phyloP scores from a whole-genome alignment of 1,139 yeast species.

The Suhomyces anneliseae region DNA sequence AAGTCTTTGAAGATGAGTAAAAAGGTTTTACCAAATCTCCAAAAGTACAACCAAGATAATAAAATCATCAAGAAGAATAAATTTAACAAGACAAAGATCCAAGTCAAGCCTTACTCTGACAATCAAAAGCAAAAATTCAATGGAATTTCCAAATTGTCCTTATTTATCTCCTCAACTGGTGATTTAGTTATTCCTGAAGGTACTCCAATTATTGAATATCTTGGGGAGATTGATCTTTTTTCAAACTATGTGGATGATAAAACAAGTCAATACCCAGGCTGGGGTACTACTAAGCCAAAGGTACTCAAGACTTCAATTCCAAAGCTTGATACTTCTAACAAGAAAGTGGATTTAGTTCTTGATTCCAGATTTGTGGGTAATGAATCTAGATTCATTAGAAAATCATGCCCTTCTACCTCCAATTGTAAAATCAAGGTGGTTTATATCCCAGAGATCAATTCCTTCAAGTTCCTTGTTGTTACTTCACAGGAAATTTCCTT shows the following conservation, averaged over 20 bases:
- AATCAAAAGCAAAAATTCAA: conserved; percentile 62
- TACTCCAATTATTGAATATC: conserved; percentile 59
- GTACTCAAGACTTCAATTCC: conserved; percentile 54
- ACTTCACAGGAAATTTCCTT: conserved; percentile 55
- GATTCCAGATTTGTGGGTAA: conserved; percentile 85
- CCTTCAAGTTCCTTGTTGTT: conserved; percentile 56
- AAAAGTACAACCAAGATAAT: conserved; percentile 29
- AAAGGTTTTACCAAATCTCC: conserved; percentile 35
- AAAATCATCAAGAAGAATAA: conserved; percentile 22
- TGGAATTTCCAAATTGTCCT: conserved; percentile 71
- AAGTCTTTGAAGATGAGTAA: conserved; percentile 32
- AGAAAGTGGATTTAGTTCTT: conserved; percentile 53
- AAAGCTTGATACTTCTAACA: conserved; percentile 10
- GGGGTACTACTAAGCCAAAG: conserved; percentile 84
- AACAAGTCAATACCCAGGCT: conserved; percentile 72
- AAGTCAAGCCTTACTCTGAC: conserved; percentile 52
- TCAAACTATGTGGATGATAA: conserved; percentile 62
- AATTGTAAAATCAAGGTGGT: conserved; percentile 67
- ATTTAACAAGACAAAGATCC: conserved; percentile 29
- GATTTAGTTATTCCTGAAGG: conserved; percentile 41
- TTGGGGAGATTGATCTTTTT: conserved; percentile 73
- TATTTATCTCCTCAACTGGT: conserved; percentile 42
- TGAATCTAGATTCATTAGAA: conserved; percentile 69
- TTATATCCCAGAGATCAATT: conserved; percentile 43
- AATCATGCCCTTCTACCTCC: conserved; percentile 64